These are phyloP conservation scores for Thalassiosira exigua DNA, from an alignment of 352 stramenopile species.

Conservation along the genomic window DNA sequence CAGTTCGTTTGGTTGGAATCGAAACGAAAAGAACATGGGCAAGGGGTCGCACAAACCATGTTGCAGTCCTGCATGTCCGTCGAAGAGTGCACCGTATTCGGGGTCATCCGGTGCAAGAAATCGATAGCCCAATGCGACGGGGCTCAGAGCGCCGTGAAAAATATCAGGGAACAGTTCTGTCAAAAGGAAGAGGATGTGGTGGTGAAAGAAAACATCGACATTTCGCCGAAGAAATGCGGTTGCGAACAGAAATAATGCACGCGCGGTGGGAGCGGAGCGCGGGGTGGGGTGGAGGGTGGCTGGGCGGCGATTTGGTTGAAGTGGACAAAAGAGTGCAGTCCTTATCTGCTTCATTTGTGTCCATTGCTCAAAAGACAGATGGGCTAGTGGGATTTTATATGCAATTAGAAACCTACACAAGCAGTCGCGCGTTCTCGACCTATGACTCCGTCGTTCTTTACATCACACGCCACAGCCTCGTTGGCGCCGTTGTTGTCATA, in stretches of 20 bases:
- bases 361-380: too few relatives aligned
- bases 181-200: conserved; percentile 19
- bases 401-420: too few relatives aligned
- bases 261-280: too few relatives aligned
- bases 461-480: too few relatives aligned
- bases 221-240: conserved; percentile 11
- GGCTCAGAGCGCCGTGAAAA: conserved; percentile 20
- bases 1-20: conserved; percentile 27
- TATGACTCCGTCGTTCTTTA: too few relatives aligned
- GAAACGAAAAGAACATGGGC: background rate
- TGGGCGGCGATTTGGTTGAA: too few relatives aligned
- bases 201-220: conserved; percentile 25
- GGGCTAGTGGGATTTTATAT: too few relatives aligned
- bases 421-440: too few relatives aligned
- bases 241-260: conserved; percentile 8
- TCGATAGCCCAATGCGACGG: conserved; percentile 37
- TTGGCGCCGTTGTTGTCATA: too few relatives aligned
- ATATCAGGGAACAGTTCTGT: conserved; percentile 24
- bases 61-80: conserved; percentile 18
- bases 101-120: conserved; percentile 48
- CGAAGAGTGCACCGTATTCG: conserved; percentile 48
- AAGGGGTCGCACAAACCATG: conserved; percentile 8
- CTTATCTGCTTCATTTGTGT: too few relatives aligned
- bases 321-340: too few relatives aligned
- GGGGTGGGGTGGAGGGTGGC: too few relatives aligned